phyloP scores from a whole-genome alignment of 768 basidiomycete genomes.

The Pisolithus microcarpus region DNA sequence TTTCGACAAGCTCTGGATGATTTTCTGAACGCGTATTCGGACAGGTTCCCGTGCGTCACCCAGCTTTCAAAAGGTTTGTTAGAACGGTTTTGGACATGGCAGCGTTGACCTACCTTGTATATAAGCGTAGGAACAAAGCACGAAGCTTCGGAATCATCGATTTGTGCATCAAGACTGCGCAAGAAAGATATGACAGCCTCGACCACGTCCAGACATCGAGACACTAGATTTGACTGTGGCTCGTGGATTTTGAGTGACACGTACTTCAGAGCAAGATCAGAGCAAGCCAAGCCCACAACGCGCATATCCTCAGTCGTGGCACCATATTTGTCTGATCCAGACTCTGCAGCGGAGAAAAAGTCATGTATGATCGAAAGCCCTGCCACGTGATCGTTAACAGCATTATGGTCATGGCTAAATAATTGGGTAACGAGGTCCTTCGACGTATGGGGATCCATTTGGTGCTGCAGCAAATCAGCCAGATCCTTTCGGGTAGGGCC shows the following conservation, averaged over 20 bases:
- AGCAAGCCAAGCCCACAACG: slow-evolving; percentile 71
- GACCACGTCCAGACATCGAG: slow-evolving; percentile 83
- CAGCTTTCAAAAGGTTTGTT: slow-evolving; percentile 45
- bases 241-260: slow-evolving; percentile 84
- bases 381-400: slow-evolving; percentile 85
- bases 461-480: slow-evolving; percentile 74
- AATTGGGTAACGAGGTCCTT: slow-evolving; percentile 69
- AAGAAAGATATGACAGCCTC: slow-evolving; percentile 74
- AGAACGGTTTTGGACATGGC: neutral
- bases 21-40: slow-evolving; percentile 70
- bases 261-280: slow-evolving; percentile 91
- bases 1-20: slow-evolving; percentile 79
- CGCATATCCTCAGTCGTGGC: slow-evolving; percentile 42
- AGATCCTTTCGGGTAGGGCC: slow-evolving; percentile 82
- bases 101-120: slow-evolving; percentile 57
- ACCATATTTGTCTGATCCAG: slow-evolving; percentile 48
- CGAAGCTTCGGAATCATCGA: slow-evolving; percentile 79
- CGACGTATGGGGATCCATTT: slow-evolving; percentile 84
- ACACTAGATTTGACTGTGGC: slow-evolving; percentile 81
- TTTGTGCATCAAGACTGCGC: slow-evolving; percentile 61
- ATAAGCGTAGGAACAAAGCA: slow-evolving; percentile 88
- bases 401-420: slow-evolving; percentile 94
- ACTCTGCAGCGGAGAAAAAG: slow-evolving; percentile 56
- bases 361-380: slow-evolving; percentile 71
- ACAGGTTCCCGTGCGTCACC: slow-evolving; percentile 87